phyloP scores from a whole-genome alignment of 164 flowering plant species.

The Magnolia kwangsiensis region DNA sequence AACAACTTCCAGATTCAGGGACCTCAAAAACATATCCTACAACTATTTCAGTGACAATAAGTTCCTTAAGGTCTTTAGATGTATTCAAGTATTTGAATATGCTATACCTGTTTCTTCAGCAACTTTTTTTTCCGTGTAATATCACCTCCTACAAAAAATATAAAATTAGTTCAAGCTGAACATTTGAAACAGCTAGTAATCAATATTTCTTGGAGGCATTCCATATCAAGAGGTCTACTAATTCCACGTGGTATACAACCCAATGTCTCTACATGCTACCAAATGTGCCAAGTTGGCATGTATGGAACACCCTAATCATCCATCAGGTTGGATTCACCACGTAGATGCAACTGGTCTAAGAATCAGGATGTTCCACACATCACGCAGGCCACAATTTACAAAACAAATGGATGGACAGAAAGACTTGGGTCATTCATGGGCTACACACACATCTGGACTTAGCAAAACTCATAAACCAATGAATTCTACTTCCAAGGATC shows the following conservation, averaged over 20 bases:
- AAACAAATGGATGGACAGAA: no score
- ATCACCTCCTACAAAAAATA: conserved; percentile 75
- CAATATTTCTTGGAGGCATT: neutral
- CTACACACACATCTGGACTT: no score
- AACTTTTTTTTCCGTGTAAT: conserved; percentile 91
- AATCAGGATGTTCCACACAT: neutral
- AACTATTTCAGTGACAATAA: neutral
- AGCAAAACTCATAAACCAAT: no score
- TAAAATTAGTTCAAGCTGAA: neutral
- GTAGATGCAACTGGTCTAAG: neutral
- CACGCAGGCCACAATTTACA: neutral
- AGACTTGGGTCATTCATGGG: no score
- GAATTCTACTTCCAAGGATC: neutral
- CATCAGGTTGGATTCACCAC: neutral
- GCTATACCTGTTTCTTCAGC: conserved; percentile 81
- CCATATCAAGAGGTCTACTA: neutral
- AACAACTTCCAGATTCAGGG: no score
- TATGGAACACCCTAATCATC: neutral
- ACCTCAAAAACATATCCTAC: no score
- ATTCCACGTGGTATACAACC: neutral
- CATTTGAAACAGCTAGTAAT: neutral
- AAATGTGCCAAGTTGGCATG: neutral
- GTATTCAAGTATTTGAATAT: neutral
- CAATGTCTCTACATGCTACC: neutral
- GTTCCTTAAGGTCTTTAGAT: neutral